A percentile compares a stretch with the other conserved stretches of the same genome.
Evolutionary conservation across 75 land plant species (phyloP).

Genomic region (Sequoia sempervirens): DNA sequence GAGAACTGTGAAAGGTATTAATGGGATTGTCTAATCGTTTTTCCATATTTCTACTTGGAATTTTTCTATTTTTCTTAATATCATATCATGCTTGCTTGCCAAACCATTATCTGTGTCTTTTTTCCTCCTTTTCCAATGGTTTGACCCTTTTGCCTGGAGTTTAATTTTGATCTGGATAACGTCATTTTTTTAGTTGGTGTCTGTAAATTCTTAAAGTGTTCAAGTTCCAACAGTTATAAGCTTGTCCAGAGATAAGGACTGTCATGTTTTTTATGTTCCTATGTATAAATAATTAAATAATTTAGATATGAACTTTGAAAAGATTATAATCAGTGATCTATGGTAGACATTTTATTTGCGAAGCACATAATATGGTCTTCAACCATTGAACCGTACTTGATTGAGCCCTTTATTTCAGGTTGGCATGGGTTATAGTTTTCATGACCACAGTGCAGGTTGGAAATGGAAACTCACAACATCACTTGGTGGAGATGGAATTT

Average conservation of each 20-base stretch:
- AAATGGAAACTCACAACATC: constrained; percentile 93
- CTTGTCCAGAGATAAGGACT: background rate
- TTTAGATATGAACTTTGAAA: background rate
- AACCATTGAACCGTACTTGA: background rate
- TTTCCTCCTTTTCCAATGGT: background rate
- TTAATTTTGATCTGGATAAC: background rate
- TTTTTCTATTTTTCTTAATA: background rate
- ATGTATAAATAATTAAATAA: background rate
- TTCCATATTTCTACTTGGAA: background rate
- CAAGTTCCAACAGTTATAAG: background rate
- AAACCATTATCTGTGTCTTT: background rate
- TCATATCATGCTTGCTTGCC: background rate
- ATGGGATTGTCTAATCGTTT: background rate
- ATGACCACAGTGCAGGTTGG: constrained; percentile 74
- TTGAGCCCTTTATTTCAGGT: constrained; percentile 33
- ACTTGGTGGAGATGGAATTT: constrained; percentile 74
- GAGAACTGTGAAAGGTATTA: background rate
- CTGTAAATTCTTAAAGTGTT: background rate
- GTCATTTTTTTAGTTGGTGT: background rate
- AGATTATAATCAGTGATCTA: background rate
- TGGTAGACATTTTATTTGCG: background rate
- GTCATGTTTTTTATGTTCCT: background rate
- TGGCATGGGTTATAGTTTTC: constrained; percentile 87
- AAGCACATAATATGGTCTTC: background rate
- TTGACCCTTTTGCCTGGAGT: background rate